Percentiles rank a stretch among this genome's conserved stretches.
phyloP scores from a whole-genome alignment of 2,329 filamentous ascomycete species.

The Escovopsis sp. region DNA sequence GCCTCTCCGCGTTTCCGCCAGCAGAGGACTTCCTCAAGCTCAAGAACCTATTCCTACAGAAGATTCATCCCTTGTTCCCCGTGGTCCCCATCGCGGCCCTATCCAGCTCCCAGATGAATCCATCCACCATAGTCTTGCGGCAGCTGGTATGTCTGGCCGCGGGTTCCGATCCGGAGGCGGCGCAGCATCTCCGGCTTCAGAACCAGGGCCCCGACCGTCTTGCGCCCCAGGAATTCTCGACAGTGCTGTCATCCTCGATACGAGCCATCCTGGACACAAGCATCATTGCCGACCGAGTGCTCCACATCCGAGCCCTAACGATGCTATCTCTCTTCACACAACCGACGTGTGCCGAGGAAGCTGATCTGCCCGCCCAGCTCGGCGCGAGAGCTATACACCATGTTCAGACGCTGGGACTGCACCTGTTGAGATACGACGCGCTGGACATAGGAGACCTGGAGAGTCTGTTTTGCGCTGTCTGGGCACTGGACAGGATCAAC shows the following conservation, averaged over 20 bases:
- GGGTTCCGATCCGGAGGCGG: slow-evolving; percentile 32
- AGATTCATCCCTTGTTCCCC: slow-evolving; percentile 40
- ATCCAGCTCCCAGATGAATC: slow-evolving; percentile 14
- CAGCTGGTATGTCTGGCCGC: slow-evolving; percentile 43
- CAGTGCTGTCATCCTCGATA: slow-evolving; percentile 31
- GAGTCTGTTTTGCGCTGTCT: slow-evolving; percentile 41
- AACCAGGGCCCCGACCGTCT: slow-evolving; percentile 24
- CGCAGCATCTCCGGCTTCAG: slow-evolving; percentile 28
- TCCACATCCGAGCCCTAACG: slow-evolving; percentile 38
- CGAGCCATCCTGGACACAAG: slow-evolving; percentile 37
- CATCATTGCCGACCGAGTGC: slow-evolving; percentile 37
- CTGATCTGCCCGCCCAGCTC: slow-evolving; percentile 38
- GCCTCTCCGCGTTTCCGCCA: slow-evolving; percentile 33
- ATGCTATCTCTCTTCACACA: slow-evolving; percentile 47
- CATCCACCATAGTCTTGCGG: slow-evolving; percentile 29
- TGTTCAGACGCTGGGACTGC: slow-evolving; percentile 39
- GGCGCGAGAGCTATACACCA: slow-evolving; percentile 41
- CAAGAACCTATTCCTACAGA: slow-evolving; percentile 31
- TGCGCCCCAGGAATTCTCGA: slow-evolving; percentile 32
- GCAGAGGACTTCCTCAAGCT: slow-evolving; percentile 30
- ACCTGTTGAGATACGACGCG: slow-evolving; percentile 29
- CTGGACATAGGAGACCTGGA: slow-evolving; percentile 28
- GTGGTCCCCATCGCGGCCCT: slow-evolving; percentile 28
- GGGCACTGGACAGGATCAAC: slow-evolving; percentile 46
- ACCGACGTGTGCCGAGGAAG: slow-evolving; percentile 35